Conservation (phyloP, 2,329 filamentous ascomycete genomes). For the Fusarium poae region DNA sequence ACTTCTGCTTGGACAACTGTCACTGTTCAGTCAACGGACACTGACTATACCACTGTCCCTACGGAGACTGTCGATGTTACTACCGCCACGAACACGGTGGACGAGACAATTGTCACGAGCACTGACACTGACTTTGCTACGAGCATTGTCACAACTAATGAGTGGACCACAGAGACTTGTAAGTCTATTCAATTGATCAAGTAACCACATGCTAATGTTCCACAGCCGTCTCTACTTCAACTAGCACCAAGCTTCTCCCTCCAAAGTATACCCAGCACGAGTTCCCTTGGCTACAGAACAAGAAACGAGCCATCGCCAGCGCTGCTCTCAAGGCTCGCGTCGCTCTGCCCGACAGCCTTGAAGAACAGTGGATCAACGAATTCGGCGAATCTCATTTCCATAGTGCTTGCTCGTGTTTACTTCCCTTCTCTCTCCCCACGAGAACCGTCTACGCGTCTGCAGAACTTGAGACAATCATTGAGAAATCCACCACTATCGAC, state of each 20-base stretch:
- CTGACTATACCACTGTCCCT: conserved; percentile 2
- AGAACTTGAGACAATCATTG: conserved; percentile 1
- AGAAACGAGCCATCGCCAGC: conserved; percentile 6
- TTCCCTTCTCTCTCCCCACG: conserved; percentile 18
- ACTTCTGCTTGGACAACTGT: conserved; percentile 17
- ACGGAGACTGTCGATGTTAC: conserved; percentile 14
- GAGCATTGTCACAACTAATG: conserved; percentile 4
- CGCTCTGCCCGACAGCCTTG: not conserved
- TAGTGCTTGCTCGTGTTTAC: conserved; percentile 27
- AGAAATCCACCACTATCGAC: conserved; percentile 9
- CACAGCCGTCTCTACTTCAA: not conserved
- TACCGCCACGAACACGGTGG: conserved; percentile 9
- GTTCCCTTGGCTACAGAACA: conserved; percentile 19
- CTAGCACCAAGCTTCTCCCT: not conserved
- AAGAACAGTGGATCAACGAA: conserved; percentile 16
- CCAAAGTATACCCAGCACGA: conserved; percentile 8
- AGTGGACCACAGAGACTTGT: conserved; percentile 9
- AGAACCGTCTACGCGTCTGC: conserved; percentile 4
- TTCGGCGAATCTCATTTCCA: conserved; percentile 16
- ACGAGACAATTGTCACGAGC: not conserved
- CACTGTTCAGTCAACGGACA: conserved; percentile 11
- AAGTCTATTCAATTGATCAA: not conserved
- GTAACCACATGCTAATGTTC: not conserved
- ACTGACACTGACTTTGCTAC: conserved; percentile 7
- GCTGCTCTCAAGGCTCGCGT: not conserved